Conservation (phyloP, 768 basidiomycete species). For the Xanthoconium purpureum region DNA sequence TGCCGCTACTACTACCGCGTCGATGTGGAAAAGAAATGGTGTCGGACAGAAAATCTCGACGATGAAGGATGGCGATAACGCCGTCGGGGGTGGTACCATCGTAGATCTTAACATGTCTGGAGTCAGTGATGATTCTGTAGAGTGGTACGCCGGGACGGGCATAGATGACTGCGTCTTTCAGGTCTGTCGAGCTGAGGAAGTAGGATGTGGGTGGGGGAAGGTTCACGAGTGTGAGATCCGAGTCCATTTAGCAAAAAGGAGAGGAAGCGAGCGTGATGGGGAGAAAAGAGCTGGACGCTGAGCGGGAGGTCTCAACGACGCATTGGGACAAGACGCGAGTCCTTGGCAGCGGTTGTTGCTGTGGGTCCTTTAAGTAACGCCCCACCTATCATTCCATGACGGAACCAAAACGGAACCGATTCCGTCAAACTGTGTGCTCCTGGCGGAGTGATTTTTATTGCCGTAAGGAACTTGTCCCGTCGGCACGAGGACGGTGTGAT, state of each 20-base stretch:
- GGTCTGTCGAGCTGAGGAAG: conserved; percentile 22
- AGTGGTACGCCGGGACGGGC: conserved; percentile 20
- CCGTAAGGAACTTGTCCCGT: not conserved
- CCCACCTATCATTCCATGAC: not conserved
- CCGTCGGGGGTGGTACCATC: conserved; percentile 9
- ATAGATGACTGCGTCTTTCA: conserved; percentile 19
- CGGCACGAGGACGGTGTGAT: not conserved
- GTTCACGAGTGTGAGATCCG: conserved; percentile 26
- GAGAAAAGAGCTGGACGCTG: not conserved
- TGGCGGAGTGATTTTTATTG: not conserved
- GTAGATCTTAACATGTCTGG: conserved; percentile 16
- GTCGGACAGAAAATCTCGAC: conserved; percentile 25
- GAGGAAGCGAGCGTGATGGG: too few species aligned
- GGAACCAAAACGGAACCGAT: not conserved
- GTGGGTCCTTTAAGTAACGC: conserved; percentile 2
- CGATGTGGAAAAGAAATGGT: conserved; percentile 27
- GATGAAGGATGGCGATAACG: conserved; percentile 25
- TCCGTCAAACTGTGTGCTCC: not conserved
- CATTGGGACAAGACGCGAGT: not conserved
- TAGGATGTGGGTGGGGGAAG: conserved; percentile 26
- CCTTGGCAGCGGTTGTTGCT: not conserved
- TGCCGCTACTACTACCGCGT: too few species aligned
- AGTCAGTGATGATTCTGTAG: conserved; percentile 24
- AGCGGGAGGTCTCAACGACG: not conserved
- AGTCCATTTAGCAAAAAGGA: conserved; percentile 24